Base-by-base conservation (phyloP, 345 rosid species). In the Acer saccharum region DNA sequence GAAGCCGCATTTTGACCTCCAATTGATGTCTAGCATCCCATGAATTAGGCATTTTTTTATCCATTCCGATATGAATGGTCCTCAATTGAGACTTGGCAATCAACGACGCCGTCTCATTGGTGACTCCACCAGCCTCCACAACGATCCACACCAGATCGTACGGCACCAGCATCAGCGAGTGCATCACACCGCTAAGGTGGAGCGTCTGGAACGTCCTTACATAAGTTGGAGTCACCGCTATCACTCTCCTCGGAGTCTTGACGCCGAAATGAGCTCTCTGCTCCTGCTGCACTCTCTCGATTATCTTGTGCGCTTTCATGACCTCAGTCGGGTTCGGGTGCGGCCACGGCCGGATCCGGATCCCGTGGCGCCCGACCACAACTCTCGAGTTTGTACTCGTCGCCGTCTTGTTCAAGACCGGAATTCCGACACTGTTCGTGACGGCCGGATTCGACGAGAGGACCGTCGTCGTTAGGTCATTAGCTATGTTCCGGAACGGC, bases 331-430 rank as follows among this genome's bases (percentile, higher is more conserved):
- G 94, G 79, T 93, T 81, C 65, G 99, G 99, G 68, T 94, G 99
- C 17, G 99, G 99, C 99, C 98, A 97, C 2, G 98, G 97, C 60
- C 99, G 95, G 92, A 97, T 94, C 91, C 98, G 92, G 92, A 97
- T 97, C 89, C 99, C 99, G 73, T 97, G 99, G 46, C 99, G 88
- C 16, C 99, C 99, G 0, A 94, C 99, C 10, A 93, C 90, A 10
- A 97, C 98, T 32, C 98, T 80, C 4, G 98, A 92, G 76, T 83
- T 73, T 16, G 76, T 43, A 29, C 21, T 88, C 20, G 81, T 80
- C 66, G 75, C 65, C n/a, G 93, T 87, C 52, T 46, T 80, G 88
- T 86, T 83, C 18, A 73, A 27, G 21, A 69, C 68, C 18, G 87
- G 82, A 6, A 68, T 58, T 61, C 76, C 83, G 4, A 77, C 75